Evolutionary conservation across 2,329 filamentous ascomycete species (phyloP), one percentile per base, ranked within the genome.

Genomic region (Colletotrichum sp.): DNA sequence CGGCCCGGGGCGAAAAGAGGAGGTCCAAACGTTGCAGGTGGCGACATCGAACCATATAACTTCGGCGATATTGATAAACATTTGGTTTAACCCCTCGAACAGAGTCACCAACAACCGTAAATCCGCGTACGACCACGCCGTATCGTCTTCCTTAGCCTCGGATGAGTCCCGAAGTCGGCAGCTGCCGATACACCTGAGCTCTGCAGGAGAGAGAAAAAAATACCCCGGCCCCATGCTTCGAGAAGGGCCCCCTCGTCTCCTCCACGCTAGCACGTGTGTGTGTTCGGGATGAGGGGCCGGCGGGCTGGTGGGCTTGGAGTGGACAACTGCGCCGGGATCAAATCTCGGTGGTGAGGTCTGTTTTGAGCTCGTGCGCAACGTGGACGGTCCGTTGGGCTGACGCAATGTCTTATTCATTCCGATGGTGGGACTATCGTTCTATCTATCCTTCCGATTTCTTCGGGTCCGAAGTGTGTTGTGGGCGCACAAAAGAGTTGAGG

Each of bases 1-100:
- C 59, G 39, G 19, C 36, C 36, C 63, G 39, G 55, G 63, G 27
- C 57, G 22, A 68, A 48, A 65, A 13, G 28, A 25, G 52, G 39
- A 39, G 59, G 68, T 30, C 72, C 28, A 63, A 72, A 64, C n/a
- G 57, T 73, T 36, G 34, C 64, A 48, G 34, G 73, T 75, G 73
- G 70, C 74, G 44, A 74, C 27, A 59, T 74, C 74, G 74, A 65
- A 65, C 73, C 27, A 64, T 59, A 73, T 15, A 8, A 68, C 36
- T 72, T 68, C 70, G 64, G 64, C 59, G 64, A 73, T 60, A 65
- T 52, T 22, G 28, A 28, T 59, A 39, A 19, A 39, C 32, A 52
- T 39, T 68, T 55, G 55, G 30, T 9, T 32, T 55, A 28, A 57
- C 25, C 27, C 59, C 36, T 63, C 30, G 13, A 36, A 32, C 30